These are phyloP conservation scores for Hyphopichia burtonii DNA, from an alignment of 1,139 yeast genomes.

Conservation along the genomic window DNA sequence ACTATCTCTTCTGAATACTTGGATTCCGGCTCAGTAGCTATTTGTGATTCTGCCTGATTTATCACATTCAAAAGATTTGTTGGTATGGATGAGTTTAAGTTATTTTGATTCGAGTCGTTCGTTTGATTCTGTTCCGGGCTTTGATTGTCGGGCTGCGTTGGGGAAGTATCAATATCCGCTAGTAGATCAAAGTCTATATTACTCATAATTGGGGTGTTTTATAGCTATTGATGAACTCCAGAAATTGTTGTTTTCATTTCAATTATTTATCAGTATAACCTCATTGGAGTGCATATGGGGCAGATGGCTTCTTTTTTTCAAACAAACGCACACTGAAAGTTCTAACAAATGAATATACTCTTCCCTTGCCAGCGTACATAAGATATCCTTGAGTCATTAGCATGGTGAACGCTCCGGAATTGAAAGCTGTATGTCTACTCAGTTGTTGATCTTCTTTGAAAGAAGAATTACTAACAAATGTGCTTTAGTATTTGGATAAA, in stretches of 20 bases:
- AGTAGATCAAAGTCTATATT: slow-evolving; percentile 2
- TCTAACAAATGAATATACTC: too few species aligned
- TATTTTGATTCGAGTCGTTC: neutral
- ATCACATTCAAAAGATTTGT: slow-evolving; percentile 4
- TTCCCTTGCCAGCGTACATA: too few species aligned
- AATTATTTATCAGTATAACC: neutral
- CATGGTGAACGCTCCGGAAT: slow-evolving; percentile 69
- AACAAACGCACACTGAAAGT: too few species aligned
- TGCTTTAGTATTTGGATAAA: slow-evolving; percentile 70
- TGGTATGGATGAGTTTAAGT: neutral
- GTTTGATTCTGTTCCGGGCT: neutral
- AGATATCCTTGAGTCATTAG: neutral
- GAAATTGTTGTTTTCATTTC: too few species aligned
- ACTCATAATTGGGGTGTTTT: slow-evolving; percentile 1
- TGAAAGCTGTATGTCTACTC: slow-evolving; percentile 36
- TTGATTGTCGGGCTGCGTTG: slow-evolving; percentile 1
- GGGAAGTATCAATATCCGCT: slow-evolving; percentile 1
- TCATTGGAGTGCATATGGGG: neutral
- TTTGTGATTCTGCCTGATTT: neutral
- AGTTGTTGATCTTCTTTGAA: neutral
- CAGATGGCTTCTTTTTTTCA: neutral
- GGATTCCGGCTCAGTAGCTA: neutral
- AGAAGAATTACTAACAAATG: slow-evolving; percentile 20
- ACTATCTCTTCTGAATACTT: too few species aligned
- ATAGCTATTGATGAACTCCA: too few species aligned